A percentile compares a stretch with the other conserved stretches of the same genome.
Evolutionary conservation across 371 early-diverging fungal genomes (phyloP).

Genomic region (Apophysomyces variabilis): DNA sequence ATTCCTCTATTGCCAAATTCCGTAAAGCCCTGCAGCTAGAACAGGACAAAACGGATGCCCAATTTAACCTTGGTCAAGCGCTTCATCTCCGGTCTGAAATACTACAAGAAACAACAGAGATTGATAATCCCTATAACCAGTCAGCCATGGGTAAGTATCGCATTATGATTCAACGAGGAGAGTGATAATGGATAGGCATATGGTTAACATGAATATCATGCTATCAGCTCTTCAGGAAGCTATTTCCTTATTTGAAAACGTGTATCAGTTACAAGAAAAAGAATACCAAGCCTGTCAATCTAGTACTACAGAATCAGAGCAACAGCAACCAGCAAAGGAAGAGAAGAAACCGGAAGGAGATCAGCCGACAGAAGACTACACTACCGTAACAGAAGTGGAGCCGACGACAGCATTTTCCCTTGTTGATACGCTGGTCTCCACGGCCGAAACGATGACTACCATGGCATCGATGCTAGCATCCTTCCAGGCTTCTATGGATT

Average conservation of each 20-base stretch:
- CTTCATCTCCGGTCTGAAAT: slow-evolving; percentile 66
- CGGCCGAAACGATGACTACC: slow-evolving; percentile 47
- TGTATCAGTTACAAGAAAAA: slow-evolving; percentile 52
- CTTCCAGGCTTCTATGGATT: slow-evolving; percentile 37
- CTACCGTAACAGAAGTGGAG: slow-evolving; percentile 48
- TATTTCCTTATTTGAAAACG: slow-evolving; percentile 53
- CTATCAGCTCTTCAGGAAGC: slow-evolving; percentile 55
- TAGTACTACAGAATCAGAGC: background rate
- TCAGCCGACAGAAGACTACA: slow-evolving; percentile 22
- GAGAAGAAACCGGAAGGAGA: slow-evolving; percentile 17
- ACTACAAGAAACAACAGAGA: slow-evolving; percentile 60
- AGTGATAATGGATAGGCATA: background rate
- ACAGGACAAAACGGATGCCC: slow-evolving; percentile 61
- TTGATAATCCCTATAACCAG: slow-evolving; percentile 50
- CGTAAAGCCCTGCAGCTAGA: slow-evolving; percentile 55
- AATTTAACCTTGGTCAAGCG: slow-evolving; percentile 77
- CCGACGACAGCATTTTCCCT: slow-evolving; percentile 47
- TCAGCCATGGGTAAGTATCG: slow-evolving; percentile 42
- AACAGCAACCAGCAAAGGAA: background rate
- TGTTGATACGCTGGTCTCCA: slow-evolving; percentile 45
- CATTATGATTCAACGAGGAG: background rate
- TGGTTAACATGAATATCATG: background rate
- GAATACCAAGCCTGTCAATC: slow-evolving; percentile 32
- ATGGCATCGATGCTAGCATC: slow-evolving; percentile 56
- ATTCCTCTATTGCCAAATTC: slow-evolving; percentile 61